A percentile compares a stretch with the other conserved stretches of the same genome.
phyloP scores from a whole-genome alignment of 495 filamentous ascomycete genomes.

The Trichoderma parareesei region DNA sequence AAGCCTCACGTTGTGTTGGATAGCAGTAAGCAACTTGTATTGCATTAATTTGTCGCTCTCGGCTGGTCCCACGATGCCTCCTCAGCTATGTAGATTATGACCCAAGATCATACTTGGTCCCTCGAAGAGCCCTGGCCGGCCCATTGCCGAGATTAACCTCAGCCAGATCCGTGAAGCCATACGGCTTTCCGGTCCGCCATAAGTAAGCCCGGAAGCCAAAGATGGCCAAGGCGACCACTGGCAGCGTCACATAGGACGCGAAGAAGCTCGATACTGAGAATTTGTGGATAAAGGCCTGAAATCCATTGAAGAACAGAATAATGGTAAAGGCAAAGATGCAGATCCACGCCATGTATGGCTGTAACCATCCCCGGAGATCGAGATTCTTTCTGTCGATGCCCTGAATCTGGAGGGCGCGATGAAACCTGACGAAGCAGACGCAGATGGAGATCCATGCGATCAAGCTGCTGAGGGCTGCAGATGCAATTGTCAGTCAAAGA shows the following conservation, averaged over 20 bases:
- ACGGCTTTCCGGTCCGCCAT: background rate
- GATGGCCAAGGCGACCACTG: background rate
- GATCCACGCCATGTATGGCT: slow-evolving; percentile 4
- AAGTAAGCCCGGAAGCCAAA: background rate
- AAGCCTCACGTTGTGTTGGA: background rate
- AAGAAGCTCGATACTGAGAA: background rate
- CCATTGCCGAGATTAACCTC: slow-evolving; percentile 4
- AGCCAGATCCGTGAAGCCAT: background rate
- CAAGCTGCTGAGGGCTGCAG: background rate
- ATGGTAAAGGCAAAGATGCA: background rate
- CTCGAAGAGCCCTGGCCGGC: background rate
- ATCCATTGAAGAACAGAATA: slow-evolving; percentile 1
- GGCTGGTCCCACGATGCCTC: background rate
- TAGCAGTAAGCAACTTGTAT: background rate
- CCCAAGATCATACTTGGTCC: slow-evolving; percentile 2
- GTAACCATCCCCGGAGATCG: slow-evolving; percentile 3
- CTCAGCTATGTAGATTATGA: background rate
- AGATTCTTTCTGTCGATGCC: slow-evolving; percentile 1
- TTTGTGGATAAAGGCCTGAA: background rate
- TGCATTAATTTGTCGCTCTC: background rate
- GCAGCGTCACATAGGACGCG: background rate
- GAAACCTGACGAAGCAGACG: background rate
- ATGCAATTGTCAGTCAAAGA: background rate
- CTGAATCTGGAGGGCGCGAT: background rate
- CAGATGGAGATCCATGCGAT: background rate